A percentile compares a stretch with the other conserved stretches of the same genome.
These are phyloP conservation scores for Sarocladium oryzae DNA, from an alignment of 2,329 filamentous ascomycete genomes.

Conservation along the genomic window DNA sequence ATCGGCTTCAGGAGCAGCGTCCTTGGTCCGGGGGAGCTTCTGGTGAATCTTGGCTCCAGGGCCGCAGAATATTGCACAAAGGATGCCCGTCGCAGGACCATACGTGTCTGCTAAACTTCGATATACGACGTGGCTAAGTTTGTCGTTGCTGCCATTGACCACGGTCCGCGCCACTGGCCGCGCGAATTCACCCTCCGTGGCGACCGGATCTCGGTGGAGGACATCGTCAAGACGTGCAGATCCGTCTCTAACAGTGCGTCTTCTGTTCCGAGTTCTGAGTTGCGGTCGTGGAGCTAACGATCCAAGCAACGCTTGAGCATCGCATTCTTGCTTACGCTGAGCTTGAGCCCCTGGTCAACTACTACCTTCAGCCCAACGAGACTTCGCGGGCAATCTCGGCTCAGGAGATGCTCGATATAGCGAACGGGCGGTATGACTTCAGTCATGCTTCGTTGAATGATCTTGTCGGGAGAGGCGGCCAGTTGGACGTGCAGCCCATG, in stretches of 20 bases:
- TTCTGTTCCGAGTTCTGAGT: background rate
- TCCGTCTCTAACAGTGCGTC: constrained; percentile 42
- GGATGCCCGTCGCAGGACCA: constrained; percentile 40
- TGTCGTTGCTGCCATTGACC: constrained; percentile 60
- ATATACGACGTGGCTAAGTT: constrained; percentile 65
- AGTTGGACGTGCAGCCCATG: constrained; percentile 34
- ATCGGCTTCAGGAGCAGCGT: constrained; percentile 53
- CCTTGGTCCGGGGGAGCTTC: constrained; percentile 54
- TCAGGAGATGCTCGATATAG: constrained; percentile 59
- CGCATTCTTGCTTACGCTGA: constrained; percentile 32
- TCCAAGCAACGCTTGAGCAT: constrained; percentile 33
- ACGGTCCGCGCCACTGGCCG: constrained; percentile 57
- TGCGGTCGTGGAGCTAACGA: constrained; percentile 6
- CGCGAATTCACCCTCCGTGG: constrained; percentile 62
- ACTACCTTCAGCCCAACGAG: constrained; percentile 41
- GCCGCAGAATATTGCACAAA: constrained; percentile 54
- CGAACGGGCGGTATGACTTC: constrained; percentile 62
- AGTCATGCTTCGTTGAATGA: constrained; percentile 53
- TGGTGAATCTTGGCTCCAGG: constrained; percentile 54
- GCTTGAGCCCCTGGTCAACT: constrained; percentile 31
- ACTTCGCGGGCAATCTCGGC: constrained; percentile 45
- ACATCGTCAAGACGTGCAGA: constrained; percentile 47
- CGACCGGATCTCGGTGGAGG: constrained; percentile 54
- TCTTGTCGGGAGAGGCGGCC: constrained; percentile 27
- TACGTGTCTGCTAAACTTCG: constrained; percentile 61